Evolutionary conservation across 768 basidiomycete genomes (phyloP), one percentile per base, ranked within the genome.

Genomic region (Pulveroboletus ravenelii): DNA sequence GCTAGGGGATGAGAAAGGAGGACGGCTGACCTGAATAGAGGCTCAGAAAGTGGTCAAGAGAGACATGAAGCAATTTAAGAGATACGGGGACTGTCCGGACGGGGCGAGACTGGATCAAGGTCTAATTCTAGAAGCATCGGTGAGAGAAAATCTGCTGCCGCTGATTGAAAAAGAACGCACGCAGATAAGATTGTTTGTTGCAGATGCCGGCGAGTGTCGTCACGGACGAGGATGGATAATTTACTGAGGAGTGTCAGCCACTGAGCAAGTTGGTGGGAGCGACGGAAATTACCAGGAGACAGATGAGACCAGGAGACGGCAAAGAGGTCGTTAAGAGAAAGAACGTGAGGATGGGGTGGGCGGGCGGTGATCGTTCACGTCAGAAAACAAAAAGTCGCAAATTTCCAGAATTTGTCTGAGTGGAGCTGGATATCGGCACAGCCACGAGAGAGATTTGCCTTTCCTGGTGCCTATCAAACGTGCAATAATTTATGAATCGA

Each of bases 321-420:
- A 6, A n/a, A 29, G 43, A 42, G 36, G 61, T 62, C 59, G 59
- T 58, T 30, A 62, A 41, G 0, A 52, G 5, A 61, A 58, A 0
- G 58, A 57, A 54, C 3, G 60, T 14, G 32, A 14, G 13, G 32
- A 14, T 34, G 1, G 17, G 42, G 47, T 41, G 15, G 37, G 32
- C 14, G 46, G 46, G 51, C 27, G 45, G 29, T 49, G 57, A 20
- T 53, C 47, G 59, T 48, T 27, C 25, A 27, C 54, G 60, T 57
- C 53, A 29, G 46, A 25, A 50, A 47, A 51, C 50, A 54, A 52
- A 48, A 27, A 46, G 46, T 43, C 18, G 45, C 25, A 63, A 62
- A 58, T 61, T 57, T 57, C 30, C 3, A 15, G 31, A 23, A 62
- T 61, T 62, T 63, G 61, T 63, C 55, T 57, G 39, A 50, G 40